Base-by-base conservation (phyloP, 352 stramenopile genomes). In the Pythium guiyangense region DNA sequence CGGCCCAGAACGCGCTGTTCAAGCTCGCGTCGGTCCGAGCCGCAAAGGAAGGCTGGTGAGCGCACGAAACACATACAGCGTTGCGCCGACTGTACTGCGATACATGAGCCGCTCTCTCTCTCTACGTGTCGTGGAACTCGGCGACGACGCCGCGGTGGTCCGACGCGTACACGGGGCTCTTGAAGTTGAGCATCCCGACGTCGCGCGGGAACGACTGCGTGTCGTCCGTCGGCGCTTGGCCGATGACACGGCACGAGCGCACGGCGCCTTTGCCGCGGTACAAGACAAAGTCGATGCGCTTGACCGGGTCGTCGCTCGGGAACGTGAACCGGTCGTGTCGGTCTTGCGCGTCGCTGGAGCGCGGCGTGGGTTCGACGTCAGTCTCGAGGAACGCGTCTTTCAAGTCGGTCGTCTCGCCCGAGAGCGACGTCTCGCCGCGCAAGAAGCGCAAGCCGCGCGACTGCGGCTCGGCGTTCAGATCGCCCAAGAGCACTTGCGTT, bases 221-320 rank as follows among this genome's bases (percentile, higher is more conserved):
- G n/a, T n/a, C n/a, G 79, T 70, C 54, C 0, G 78, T 92, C 11
- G 87, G 85, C 34, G 69, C 70, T 56, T 94, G 81, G 4, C 82
- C 87, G 47, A 96, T 70, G 51, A 89, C 85, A 22, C 90, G 66
- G 51, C 80, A 92, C 52, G 88, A 63, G 40, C 83, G 75, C 8
- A 91, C 79, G 1, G 52, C 37, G 18, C 74, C 79, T 64, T 90
- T 71, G 43, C 87, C 78, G 15, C 84, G 79, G 49, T 75, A 90
- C 31, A 95, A 48, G 17, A 92, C 70, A 37, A 92, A 92, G 57
- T 96, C 87, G 49, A 96, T 96, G n/a, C 85, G 82, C 52, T 96
- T 96, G 18, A 73, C 65, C 9, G 87, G 87, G 26, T 81, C 75
- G 57, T 96, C 86, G 53, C 77, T 93, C 15, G 87, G 84, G 52